Conservation (phyloP, 1,139 yeast genomes). For the Pichia kudriavzevii region DNA sequence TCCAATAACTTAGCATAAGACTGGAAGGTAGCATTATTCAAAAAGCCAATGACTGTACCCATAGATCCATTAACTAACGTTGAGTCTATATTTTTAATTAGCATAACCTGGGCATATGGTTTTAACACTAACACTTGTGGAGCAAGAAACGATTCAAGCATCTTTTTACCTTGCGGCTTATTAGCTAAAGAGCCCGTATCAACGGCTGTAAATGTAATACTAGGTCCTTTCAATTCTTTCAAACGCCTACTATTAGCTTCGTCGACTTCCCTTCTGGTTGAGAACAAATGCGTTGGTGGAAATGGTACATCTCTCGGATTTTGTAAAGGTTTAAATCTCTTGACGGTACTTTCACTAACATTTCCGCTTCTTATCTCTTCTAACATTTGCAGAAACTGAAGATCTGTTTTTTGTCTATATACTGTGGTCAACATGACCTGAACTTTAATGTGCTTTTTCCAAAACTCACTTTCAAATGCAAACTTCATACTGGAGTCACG, state of each 20-base stretch:
- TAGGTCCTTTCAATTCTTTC: conserved; percentile 40
- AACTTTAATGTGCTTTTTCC: conserved; percentile 58
- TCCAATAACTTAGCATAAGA: conserved; percentile 28
- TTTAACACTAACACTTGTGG: conserved; percentile 58
- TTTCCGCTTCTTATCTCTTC: conserved; percentile 78
- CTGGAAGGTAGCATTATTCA: conserved; percentile 48
- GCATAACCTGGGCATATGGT: conserved; percentile 91
- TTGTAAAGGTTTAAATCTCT: conserved; percentile 46
- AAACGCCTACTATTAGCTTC: conserved; percentile 59
- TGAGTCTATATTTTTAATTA: conserved; percentile 83
- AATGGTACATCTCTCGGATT: conserved; percentile 61
- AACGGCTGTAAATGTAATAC: conserved; percentile 42
- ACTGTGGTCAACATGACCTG: conserved; percentile 71
- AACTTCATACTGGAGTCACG: conserved; percentile 38
- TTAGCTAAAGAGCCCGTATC: conserved; percentile 57
- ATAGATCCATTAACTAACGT: conserved; percentile 87
- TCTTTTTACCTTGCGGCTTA: conserved; percentile 34
- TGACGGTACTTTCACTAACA: conserved; percentile 47
- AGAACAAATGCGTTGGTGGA: conserved; percentile 78
- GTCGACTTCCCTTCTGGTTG: conserved; percentile 82
- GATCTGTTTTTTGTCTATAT: conserved; percentile 86
- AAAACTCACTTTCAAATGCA: conserved; percentile 70
- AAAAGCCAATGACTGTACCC: conserved; percentile 76
- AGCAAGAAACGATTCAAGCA: conserved; percentile 65
- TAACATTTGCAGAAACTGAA: conserved; percentile 70